Conservation (phyloP, 1,284 basidiomycete species). For the Rhodotorula sp. region DNA sequence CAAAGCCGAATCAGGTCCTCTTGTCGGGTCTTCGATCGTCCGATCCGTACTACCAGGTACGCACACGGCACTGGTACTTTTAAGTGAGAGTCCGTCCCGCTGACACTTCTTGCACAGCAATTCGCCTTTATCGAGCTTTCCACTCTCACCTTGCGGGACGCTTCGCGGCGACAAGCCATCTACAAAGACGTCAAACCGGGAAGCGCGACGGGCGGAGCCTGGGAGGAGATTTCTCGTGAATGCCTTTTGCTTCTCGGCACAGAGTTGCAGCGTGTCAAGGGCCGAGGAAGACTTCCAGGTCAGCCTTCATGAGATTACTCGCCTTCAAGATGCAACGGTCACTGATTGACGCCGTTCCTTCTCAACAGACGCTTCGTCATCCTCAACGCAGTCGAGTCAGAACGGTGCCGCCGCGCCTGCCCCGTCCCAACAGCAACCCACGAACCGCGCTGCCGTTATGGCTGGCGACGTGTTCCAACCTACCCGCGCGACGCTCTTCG, state of each 20-base stretch:
- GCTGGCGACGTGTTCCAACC: slow-evolving; percentile 41
- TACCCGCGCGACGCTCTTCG: slow-evolving; percentile 30
- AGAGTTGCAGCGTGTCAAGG: slow-evolving; percentile 59
- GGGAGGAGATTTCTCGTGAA: slow-evolving; percentile 62
- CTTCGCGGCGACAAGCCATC: slow-evolving; percentile 58
- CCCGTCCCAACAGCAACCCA: not conserved
- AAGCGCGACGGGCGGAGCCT: slow-evolving; percentile 52
- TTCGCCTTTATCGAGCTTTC: slow-evolving; percentile 49
- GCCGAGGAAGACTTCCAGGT: slow-evolving; percentile 24
- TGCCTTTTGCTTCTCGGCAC: slow-evolving; percentile 62
- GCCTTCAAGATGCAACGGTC: not conserved
- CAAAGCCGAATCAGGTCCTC: slow-evolving; percentile 48
- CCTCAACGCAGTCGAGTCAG: not conserved
- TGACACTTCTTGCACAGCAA: slow-evolving; percentile 34
- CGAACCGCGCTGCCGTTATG: slow-evolving; percentile 15
- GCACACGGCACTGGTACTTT: not conserved
- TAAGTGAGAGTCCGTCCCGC: too few relatives aligned
- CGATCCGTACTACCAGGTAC: slow-evolving; percentile 48
- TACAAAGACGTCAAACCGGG: slow-evolving; percentile 69
- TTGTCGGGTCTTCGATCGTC: slow-evolving; percentile 58
- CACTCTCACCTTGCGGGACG: slow-evolving; percentile 46
- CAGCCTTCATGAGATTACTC: not conserved
- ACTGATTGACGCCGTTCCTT: not conserved
- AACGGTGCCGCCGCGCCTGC: not conserved
- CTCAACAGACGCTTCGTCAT: not conserved